Base-by-base conservation (phyloP, 2,329 filamentous ascomycete genomes). In the Akanthomyces lecanii region DNA sequence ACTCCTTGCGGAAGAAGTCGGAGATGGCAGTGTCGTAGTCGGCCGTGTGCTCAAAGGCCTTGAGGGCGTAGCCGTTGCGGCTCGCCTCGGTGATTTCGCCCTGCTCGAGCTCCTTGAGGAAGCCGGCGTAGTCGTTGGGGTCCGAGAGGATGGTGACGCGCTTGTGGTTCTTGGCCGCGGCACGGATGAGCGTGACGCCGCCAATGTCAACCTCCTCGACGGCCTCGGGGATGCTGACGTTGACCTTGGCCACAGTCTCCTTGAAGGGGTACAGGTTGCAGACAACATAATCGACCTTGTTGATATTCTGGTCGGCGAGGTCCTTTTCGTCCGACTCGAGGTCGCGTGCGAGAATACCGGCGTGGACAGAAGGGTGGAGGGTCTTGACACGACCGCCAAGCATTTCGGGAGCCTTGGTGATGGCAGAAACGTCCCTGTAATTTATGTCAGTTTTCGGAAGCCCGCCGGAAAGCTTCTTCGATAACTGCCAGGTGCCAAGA, bases 211-310 rank as follows among this genome's bases (percentile, higher is more conserved):
- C 96, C 81, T 99, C 95, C 80, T 99, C 95, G 45, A 99, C 94
- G 58, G 95, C 95, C 80, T 99, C 94, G 58, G 91, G 87, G 66
- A 99, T 91, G 65, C 94, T 98, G 72, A 99, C 95, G 73, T 97
- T 96, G 81, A 96, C 88, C 84, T 97, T 96, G 71, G 92, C 90
- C 70, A 99, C 88, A 38, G 95, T 99, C 76, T 98, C 93, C 82
- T 97, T 97, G 87, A 99, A 99, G 14, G 95, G 95, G 78, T 99
- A 98, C 62, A 99, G 85, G 81, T 99, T 99, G 89, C 95, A 98
- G 75, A 99, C 89, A 70, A 97, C 92, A 71, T 89, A 96, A 84
- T 96, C 92, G 65, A 97, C 92, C 81, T 96, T 96, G 81, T 90
- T 85, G 76, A 97, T 97, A 79, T 92, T 95, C 80, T 96, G 92